phyloP scores from a whole-genome alignment of 305 asterid species.

The Plantago lanceolata region DNA sequence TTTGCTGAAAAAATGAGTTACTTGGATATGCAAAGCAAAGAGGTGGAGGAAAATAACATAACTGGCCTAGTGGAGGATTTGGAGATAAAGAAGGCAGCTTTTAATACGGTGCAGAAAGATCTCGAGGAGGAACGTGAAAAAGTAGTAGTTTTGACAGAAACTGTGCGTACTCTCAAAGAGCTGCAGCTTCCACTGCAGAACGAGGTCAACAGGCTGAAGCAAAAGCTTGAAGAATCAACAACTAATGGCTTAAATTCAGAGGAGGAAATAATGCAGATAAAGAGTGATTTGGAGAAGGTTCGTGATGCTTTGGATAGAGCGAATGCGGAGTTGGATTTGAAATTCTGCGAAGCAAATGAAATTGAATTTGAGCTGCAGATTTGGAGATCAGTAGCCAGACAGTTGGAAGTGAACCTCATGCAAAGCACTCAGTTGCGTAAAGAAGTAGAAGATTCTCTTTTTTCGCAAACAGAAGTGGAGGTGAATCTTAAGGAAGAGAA shows the following conservation, averaged over 20 bases:
- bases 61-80: constrained; percentile 37
- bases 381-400: constrained; percentile 70
- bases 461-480: constrained; percentile 60
- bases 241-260: constrained; percentile 31
- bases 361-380: constrained; percentile 64
- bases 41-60: constrained; percentile 26
- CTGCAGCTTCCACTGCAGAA: constrained; percentile 42
- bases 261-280: constrained; percentile 44
- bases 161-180: constrained; percentile 39
- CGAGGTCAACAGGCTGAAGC: constrained; percentile 39
- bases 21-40: constrained; percentile 30
- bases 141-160: constrained; percentile 39
- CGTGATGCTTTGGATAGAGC: constrained; percentile 56
- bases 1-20: constrained; percentile 31
- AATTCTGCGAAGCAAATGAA: constrained; percentile 56
- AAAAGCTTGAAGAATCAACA: constrained; percentile 40
- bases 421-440: constrained; percentile 53
- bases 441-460: constrained; percentile 82
- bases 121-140: constrained; percentile 54
- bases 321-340: constrained; percentile 58
- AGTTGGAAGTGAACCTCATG: constrained; percentile 50
- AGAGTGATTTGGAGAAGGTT: constrained; percentile 46
- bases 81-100: constrained; percentile 44
- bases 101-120: constrained; percentile 42
- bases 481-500: constrained; percentile 63